Conservation (phyloP, 331 rosid species). For the Malus hybrid region DNA sequence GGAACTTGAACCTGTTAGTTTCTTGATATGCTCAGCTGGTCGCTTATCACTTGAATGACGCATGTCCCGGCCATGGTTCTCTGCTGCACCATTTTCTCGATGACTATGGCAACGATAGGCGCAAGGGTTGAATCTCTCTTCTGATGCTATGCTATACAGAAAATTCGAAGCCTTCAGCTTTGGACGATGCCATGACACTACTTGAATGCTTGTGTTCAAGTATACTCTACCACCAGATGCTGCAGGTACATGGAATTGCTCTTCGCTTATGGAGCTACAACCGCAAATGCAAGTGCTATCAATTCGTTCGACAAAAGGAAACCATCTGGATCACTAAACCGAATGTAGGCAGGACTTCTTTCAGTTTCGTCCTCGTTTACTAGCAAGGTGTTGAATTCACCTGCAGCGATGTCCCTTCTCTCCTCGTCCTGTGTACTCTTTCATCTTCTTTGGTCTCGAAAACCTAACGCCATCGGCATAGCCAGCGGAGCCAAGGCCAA, state of each 20-base stretch:
- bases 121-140: neutral
- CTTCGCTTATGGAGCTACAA: constrained; percentile 40
- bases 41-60: neutral
- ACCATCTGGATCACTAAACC: constrained; percentile 90
- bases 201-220: neutral
- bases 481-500: constrained; percentile 91
- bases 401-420: constrained; percentile 34
- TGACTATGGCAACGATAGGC: too few relatives aligned
- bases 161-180: neutral
- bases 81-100: neutral
- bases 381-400: constrained; percentile 23
- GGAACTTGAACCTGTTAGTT: neutral
- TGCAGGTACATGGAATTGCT: neutral
- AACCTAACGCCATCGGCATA: constrained; percentile 65
- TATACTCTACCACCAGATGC: neutral
- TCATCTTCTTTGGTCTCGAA: constrained; percentile 73
- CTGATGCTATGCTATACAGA: neutral
- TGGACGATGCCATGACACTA: neutral
- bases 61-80: neutral
- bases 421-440: constrained; percentile 48
- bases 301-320: constrained; percentile 87
- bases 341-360: constrained; percentile 33
- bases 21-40: neutral
- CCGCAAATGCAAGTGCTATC: constrained; percentile 75
- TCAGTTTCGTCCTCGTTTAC: constrained; percentile 13